phyloP scores from a whole-genome alignment of 139 green algal species.

The Volvox africanus region DNA sequence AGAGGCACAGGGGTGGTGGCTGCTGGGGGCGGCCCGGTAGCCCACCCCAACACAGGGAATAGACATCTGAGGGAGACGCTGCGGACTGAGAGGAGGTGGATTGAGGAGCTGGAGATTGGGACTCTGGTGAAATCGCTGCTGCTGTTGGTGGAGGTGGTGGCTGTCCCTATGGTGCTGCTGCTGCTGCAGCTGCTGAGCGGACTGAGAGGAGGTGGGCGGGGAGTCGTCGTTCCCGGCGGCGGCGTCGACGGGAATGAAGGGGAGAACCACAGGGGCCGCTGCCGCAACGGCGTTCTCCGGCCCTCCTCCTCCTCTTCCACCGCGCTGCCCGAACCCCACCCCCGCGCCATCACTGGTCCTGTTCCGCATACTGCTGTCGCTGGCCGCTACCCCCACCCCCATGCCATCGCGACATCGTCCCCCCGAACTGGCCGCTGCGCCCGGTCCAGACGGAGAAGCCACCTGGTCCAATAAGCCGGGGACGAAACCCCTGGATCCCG shows the following conservation, averaged over 20 bases:
- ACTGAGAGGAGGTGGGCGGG: no score
- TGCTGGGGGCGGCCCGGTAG: background rate
- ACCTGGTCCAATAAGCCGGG: background rate
- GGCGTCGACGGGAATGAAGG: no score
- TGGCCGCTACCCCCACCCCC: no score
- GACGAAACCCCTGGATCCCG: background rate
- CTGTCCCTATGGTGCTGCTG: background rate
- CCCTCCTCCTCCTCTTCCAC: no score
- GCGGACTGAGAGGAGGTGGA: background rate
- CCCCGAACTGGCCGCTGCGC: background rate
- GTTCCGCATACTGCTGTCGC: no score
- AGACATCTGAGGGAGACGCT: background rate
- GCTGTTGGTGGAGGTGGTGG: background rate
- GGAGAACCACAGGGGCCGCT: no score
- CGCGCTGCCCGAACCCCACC: no score
- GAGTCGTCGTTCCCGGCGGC: no score
- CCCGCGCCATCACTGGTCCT: no score
- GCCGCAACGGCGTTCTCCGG: no score
- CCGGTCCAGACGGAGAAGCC: background rate
- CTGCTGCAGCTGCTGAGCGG: background rate
- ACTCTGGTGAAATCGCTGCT: background rate
- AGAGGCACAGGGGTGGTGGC: background rate
- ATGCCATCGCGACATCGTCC: background rate
- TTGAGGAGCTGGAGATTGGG: no score
- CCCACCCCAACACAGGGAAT: background rate